Conservation (phyloP, 2,329 filamentous ascomycete species). For the Sporothrix dimorphospora region DNA sequence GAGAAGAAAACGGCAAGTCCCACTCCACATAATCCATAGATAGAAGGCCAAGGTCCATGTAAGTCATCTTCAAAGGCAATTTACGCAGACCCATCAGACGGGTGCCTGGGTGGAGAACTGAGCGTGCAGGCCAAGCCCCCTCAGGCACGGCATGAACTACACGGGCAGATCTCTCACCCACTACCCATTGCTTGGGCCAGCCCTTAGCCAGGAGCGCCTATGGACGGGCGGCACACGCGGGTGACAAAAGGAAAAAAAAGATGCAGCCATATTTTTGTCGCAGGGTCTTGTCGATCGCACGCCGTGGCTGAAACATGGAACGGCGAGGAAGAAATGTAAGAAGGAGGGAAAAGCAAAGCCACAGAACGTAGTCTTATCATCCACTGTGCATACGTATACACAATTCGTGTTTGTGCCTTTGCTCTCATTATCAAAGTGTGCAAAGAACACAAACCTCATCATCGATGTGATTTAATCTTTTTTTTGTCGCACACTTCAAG, state of each 20-base stretch:
- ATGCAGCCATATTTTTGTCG: background rate
- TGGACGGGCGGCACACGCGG: background rate
- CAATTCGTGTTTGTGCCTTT: background rate
- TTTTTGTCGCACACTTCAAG: background rate
- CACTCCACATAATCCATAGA: background rate
- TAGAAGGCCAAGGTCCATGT: background rate
- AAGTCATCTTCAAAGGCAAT: background rate
- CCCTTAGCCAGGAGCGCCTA: background rate
- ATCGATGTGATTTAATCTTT: background rate
- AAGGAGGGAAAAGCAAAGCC: background rate
- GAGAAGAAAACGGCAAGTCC: background rate
- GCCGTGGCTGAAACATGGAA: slow-evolving; percentile 20
- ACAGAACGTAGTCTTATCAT: background rate
- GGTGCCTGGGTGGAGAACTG: background rate
- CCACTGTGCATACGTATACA: background rate
- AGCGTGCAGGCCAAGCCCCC: background rate
- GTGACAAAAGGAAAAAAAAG: background rate
- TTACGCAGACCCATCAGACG: background rate
- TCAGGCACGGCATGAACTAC: slow-evolving; percentile 1
- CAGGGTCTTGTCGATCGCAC: slow-evolving; percentile 21
- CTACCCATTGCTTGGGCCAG: background rate
- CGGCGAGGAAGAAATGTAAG: background rate
- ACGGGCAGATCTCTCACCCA: background rate
- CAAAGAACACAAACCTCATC: background rate
- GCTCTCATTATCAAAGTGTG: background rate